Evolutionary conservation across 164 flowering plant species (phyloP).

Genomic region (Umbilicus rupestris): DNA sequence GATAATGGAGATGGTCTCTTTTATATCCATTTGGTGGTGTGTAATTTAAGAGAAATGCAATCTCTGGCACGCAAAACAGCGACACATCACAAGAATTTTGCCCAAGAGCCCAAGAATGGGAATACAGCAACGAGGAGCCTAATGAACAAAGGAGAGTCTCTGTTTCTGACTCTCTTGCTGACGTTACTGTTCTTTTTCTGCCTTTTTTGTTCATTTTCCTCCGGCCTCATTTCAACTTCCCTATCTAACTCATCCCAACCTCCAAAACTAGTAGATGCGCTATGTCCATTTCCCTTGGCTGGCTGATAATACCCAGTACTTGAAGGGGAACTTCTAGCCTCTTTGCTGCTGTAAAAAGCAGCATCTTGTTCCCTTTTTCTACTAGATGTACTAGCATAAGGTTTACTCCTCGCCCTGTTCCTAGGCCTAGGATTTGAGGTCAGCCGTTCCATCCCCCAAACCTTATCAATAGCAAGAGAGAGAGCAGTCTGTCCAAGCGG

Average conservation of each 20-base stretch:
- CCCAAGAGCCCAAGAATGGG: slow-evolving; percentile 34
- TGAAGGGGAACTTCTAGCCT: slow-evolving; percentile 17
- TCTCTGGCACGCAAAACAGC: not conserved
- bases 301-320: slow-evolving; percentile 19
- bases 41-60: not conserved
- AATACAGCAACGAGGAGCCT: slow-evolving; percentile 37
- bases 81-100: slow-evolving; percentile 16
- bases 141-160: slow-evolving; percentile 28
- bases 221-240: slow-evolving; percentile 4
- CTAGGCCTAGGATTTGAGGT: slow-evolving; percentile 13
- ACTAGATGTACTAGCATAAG: slow-evolving; percentile 18
- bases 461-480: slow-evolving; percentile 29
- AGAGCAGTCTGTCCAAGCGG: slow-evolving; percentile 45
- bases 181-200: slow-evolving; percentile 18
- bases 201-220: slow-evolving; percentile 10
- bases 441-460: slow-evolving; percentile 22
- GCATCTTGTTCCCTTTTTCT: slow-evolving; percentile 13
- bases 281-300: slow-evolving; percentile 12
- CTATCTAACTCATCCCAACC: slow-evolving; percentile 54
- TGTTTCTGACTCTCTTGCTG: slow-evolving; percentile 22
- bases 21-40: not conserved
- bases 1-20: too few relatives aligned
- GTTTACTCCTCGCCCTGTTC: slow-evolving; percentile 18
- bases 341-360: not conserved
- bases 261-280: slow-evolving; percentile 21